phyloP scores from a whole-genome alignment of 257 asterid species.

The Scutellaria barbata region DNA sequence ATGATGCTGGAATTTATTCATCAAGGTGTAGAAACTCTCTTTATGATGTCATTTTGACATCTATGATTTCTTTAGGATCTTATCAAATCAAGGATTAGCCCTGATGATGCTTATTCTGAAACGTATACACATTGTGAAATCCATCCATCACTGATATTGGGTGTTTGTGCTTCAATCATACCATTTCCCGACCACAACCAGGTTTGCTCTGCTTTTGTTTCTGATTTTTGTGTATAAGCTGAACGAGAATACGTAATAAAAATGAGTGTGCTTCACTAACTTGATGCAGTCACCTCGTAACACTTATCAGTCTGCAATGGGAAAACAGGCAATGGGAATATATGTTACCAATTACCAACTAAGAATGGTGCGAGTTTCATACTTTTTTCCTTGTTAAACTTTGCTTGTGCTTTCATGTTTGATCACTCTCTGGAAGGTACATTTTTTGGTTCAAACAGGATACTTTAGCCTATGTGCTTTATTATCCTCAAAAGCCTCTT shows the following conservation, averaged over 20 bases:
- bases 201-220: constrained; percentile 39
- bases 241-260: background rate
- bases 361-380: constrained; percentile 55
- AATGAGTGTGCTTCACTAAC: background rate
- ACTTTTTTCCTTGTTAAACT: background rate
- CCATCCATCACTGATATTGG: constrained; percentile 85
- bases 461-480: constrained; percentile 80
- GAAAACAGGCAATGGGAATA: constrained; percentile 93
- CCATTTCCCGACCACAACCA: constrained; percentile 96
- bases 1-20: background rate
- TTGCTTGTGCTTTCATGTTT: background rate
- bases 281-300: constrained; percentile 83
- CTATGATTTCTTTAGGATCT: constrained; percentile 56
- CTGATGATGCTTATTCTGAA: constrained; percentile 74
- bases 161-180: constrained; percentile 90
- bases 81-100: constrained; percentile 55
- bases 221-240: background rate
- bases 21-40: too few relatives aligned
- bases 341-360: constrained; percentile 84
- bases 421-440: background rate
- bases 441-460: constrained; percentile 49
- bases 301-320: constrained; percentile 97
- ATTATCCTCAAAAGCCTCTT: constrained; percentile 89
- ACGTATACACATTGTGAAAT: constrained; percentile 86
- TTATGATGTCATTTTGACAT: background rate